Evolutionary conservation across 805 yeast species (phyloP).

Genomic region (Candida maltosa): DNA sequence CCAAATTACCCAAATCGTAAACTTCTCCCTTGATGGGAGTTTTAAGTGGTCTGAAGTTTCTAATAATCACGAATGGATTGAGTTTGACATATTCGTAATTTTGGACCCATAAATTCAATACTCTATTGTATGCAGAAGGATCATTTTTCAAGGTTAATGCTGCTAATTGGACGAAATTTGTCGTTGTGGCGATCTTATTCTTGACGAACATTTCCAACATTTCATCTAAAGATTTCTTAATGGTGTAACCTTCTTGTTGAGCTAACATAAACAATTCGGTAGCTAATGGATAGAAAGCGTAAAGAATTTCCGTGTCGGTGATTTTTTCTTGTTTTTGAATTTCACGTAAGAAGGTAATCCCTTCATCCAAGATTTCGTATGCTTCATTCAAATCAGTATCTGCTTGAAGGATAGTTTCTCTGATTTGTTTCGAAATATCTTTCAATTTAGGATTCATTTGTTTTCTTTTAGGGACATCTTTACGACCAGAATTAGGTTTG

Average conservation of each 20-base stretch:
- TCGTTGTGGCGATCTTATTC: slow-evolving; percentile 33
- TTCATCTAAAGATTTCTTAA: slow-evolving; percentile 12
- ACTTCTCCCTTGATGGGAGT: no score
- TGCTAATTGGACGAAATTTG: slow-evolving; percentile 26
- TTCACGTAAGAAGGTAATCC: slow-evolving; percentile 35
- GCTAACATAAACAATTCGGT: slow-evolving; percentile 10
- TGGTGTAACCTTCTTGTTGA: neutral
- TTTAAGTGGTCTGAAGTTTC: no score
- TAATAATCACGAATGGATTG: slow-evolving; percentile 6
- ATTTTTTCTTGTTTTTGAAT: slow-evolving; percentile 32
- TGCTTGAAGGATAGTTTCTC: slow-evolving; percentile 17
- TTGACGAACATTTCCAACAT: slow-evolving; percentile 25
- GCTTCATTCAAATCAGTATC: slow-evolving; percentile 23
- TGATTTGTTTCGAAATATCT: slow-evolving; percentile 33
- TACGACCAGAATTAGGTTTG: neutral
- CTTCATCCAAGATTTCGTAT: slow-evolving; percentile 38
- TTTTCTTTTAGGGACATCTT: neutral
- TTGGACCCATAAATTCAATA: slow-evolving; percentile 32
- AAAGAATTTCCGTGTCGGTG: slow-evolving; percentile 17
- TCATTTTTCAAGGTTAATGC: slow-evolving; percentile 12
- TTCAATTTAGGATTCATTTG: slow-evolving; percentile 24
- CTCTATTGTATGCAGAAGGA: slow-evolving; percentile 16
- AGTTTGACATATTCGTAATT: slow-evolving; percentile 22
- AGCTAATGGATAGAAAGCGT: slow-evolving; percentile 27
- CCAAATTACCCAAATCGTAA: no score